Base-by-base conservation (phyloP, 140 eudicot species). In the Flaveria floridana region DNA sequence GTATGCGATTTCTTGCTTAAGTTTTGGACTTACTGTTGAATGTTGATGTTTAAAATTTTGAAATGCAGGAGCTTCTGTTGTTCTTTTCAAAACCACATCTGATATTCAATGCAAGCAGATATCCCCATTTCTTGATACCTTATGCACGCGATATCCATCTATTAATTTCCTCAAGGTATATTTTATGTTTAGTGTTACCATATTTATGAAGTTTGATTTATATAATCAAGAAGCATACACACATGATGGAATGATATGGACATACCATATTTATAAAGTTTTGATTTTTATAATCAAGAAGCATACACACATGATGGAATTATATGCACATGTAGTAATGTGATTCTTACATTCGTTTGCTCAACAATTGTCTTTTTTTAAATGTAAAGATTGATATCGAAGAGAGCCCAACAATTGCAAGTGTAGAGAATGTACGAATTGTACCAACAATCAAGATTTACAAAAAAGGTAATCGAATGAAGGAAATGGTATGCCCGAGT, bases 371-470 rank as follows among this genome's bases (percentile, higher is more conserved):
- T 15, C 14, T 9, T 11, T 11, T 47, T 13, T 48, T 48, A 0
- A 65, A 69, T 65, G 44, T 23, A 20, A 73, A 94, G 99, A 97
- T 94, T 82, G 94, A 94, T 77, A 76, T 91, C 1, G 92, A 84
- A 76, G 95, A 88, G 73, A 80, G 87, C 85, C 89, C 88, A 0
- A 83, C 65, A 41, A 81, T 94, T 46, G 96, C 92, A 39, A 73
- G 61, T 26, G 86, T 86, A 0, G 97, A 94, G 78, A 94, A 87
- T 18, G 95, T 94, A 53, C 84, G 81, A 71, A 83, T 81, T 12
- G 94, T 86, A 30, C 99, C 99, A 9, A 94, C 95, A 63, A 74
- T 94, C 83, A 94, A 88, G 86, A 88, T 94, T 70, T 94, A 90
- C 87, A 94, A 83, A 77, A 85, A 84, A n/a, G 94, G 96, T 28